Evolutionary conservation across 192 early-diverging fungal species (phyloP).

Genomic region (Dimargaris verticillata): DNA sequence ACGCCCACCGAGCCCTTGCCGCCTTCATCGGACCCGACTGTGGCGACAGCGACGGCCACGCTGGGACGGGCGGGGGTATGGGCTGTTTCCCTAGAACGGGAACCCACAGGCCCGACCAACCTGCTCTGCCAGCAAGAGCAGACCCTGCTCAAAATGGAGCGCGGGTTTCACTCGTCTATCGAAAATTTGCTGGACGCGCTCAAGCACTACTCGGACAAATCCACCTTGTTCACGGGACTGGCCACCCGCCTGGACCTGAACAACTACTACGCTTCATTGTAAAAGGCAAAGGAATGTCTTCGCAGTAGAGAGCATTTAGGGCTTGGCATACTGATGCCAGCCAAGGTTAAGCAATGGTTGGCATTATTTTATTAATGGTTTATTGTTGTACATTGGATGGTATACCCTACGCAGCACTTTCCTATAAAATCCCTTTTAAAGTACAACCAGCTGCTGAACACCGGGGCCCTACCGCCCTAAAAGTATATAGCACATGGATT

Average conservation of each 20-base stretch:
- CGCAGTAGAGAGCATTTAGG: no score
- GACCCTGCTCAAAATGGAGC: not conserved
- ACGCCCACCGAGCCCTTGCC: not conserved
- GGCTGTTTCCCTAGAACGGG: not conserved
- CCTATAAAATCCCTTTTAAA: no score
- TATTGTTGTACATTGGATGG: no score
- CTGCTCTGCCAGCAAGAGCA: not conserved
- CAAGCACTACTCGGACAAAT: not conserved
- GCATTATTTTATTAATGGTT: no score
- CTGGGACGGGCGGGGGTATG: not conserved
- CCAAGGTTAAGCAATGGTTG: no score
- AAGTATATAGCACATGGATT: no score
- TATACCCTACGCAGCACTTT: no score
- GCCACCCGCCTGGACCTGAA: not conserved
- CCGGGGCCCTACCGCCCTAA: no score
- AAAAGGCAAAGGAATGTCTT: no score
- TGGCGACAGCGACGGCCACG: not conserved
- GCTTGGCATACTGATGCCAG: no score
- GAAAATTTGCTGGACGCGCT: not conserved
- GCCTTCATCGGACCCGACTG: not conserved
- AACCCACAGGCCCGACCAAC: not conserved
- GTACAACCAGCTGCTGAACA: no score
- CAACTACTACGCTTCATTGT: not conserved
- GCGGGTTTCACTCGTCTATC: not conserved
- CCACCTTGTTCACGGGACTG: not conserved